phyloP scores from a whole-genome alignment of 768 basidiomycete species.

The Leccinum variicolor region DNA sequence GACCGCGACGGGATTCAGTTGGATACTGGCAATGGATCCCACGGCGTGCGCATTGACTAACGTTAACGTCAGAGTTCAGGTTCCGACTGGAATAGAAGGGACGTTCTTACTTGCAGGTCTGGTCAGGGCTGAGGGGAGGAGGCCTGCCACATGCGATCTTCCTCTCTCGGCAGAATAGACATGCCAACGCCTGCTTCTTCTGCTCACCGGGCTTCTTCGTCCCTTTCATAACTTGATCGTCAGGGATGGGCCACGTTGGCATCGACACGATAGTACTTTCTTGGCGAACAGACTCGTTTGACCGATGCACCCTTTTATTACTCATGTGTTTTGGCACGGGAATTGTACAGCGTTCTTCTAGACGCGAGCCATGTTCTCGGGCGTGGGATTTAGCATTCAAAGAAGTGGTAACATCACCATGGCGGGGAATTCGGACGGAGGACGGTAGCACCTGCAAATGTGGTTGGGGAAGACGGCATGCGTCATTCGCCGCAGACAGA shows the following conservation, averaged over 20 bases:
- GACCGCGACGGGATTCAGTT: conserved; percentile 47
- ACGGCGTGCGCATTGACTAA: conserved; percentile 47
- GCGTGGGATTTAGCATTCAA: conserved; percentile 15
- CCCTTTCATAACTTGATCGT: conserved; percentile 30
- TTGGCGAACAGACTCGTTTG: conserved; percentile 29
- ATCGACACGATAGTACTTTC: conserved; percentile 21
- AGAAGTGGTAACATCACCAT: conserved; percentile 4
- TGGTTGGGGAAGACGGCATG: conserved; percentile 21
- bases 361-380: conserved; percentile 20
- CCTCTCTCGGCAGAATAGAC: conserved; percentile 47
- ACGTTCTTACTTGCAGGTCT: conserved; percentile 45
- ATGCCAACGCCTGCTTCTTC: conserved; percentile 46
- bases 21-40: conserved; percentile 45
- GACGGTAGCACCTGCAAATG: conserved; percentile 20
- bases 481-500: conserved; percentile 19
- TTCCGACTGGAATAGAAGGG: conserved; percentile 1
- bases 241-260: conserved; percentile 33
- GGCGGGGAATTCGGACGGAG: conserved; percentile 15
- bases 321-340: conserved; percentile 19
- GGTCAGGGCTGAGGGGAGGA: conserved; percentile 33
- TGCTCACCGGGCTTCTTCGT: conserved; percentile 35
- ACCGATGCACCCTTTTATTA: conserved; percentile 29
- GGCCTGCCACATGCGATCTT: conserved; percentile 51
- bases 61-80: conserved; percentile 17
- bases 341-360: conserved; percentile 22